Base-by-base conservation (phyloP, 1,284 basidiomycete species). In the Apiotrichum siamense region DNA sequence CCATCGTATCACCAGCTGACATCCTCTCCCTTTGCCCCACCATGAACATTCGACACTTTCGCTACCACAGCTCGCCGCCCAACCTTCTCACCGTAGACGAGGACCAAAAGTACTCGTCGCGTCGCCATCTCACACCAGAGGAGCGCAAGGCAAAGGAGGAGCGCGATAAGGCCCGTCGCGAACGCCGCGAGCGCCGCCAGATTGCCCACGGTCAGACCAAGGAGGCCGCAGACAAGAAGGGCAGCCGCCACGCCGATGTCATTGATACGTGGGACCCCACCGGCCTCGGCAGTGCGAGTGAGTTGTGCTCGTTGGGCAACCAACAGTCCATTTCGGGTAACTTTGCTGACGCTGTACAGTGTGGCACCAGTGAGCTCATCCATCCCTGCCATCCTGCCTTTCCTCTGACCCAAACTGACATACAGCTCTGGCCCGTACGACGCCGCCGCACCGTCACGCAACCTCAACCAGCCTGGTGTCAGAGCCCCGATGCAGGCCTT, bases 211-310 rank as follows among this genome's bases (percentile, higher is more conserved):
- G 64, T 7, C 64, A 67, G 52, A 50, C 52, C 41, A 66, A 65
- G 50, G 64, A 66, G 7, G 38, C 52, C 11, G 64, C 62, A 38
- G 63, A 67, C 47, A 71, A 70, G 58, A 70, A 69, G 58, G 66
- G 61, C 20, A 64, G 63, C 49, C 55, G 65, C 48, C 72, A 75
- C 51, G 70, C 67, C 17, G 73, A 75, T 55, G 67, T 75, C 13
- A 73, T 75, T 32, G 73, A 75, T 61, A 64, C 63, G 7, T 75
- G 72, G 73, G 73, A 75, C 60, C 72, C 70, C 7, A 71, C 73
- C 3, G 73, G 73, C 29, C 49, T 75, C 17, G 73, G 73, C 6
- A 64, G 53, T 53, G 69, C 69, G 6, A 68, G 70, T 72, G 56
- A 66, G 70, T 66, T n/a, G n/a, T n/a, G n/a, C n/a, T n/a, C n/a